Conservation (phyloP, 2,329 filamentous ascomycete genomes). For the Colletotrichum limetticola region DNA sequence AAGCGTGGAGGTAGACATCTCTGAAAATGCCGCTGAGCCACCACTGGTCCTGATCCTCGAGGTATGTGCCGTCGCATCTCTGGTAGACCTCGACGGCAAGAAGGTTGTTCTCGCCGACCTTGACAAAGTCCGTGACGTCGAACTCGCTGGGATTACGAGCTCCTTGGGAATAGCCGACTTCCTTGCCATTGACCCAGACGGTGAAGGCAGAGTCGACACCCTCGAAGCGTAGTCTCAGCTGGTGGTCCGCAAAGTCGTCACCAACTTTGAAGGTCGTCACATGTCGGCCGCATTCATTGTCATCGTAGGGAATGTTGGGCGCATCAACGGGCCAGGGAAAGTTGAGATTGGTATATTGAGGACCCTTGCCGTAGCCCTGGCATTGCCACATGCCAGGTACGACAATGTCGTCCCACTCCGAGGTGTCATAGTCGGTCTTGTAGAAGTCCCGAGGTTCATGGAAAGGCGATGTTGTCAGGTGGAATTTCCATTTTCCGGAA, state of each 20-base stretch:
- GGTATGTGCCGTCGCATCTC: constrained; percentile 76
- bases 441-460: constrained; percentile 56
- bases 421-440: constrained; percentile 47
- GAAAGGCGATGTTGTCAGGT: constrained; percentile 57
- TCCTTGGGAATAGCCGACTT: constrained; percentile 79
- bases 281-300: constrained; percentile 75
- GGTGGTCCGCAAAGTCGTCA: constrained; percentile 55
- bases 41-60: constrained; percentile 80
- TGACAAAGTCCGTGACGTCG: constrained; percentile 69
- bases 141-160: constrained; percentile 79
- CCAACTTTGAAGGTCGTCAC: constrained; percentile 65
- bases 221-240: constrained; percentile 77
- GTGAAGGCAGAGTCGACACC: constrained; percentile 80
- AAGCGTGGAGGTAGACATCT: constrained; percentile 73
- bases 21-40: constrained; percentile 76
- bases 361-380: constrained; percentile 70
- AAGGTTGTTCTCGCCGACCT: constrained; percentile 58
- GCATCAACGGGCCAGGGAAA: constrained; percentile 76
- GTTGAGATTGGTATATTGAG: constrained; percentile 77
- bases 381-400: constrained; percentile 80
- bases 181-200: constrained; percentile 74
- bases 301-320: constrained; percentile 71
- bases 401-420: constrained; percentile 60
- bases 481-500: constrained; percentile 66
- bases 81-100: constrained; percentile 78